A percentile compares a stretch with the other conserved stretches of the same genome.
Evolutionary conservation across 2,329 filamentous ascomycete species (phyloP).

Genomic region (Arthrobotrys pseudoclavata): DNA sequence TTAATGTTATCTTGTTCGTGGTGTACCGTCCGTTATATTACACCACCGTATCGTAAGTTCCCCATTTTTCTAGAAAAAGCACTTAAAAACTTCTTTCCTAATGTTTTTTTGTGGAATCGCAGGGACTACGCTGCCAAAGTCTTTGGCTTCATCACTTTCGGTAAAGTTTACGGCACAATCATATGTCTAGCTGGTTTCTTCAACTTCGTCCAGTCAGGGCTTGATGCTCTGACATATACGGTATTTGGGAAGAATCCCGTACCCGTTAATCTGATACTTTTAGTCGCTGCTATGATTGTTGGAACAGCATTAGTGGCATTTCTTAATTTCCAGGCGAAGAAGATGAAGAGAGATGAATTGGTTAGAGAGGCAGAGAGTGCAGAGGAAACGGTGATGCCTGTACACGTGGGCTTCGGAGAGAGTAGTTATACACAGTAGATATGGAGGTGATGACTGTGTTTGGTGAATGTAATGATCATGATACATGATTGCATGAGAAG

Average conservation of each 20-base stretch:
- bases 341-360: constrained; percentile 67
- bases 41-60: constrained; percentile 79
- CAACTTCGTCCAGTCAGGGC: constrained; percentile 84
- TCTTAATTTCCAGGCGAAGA: constrained; percentile 68
- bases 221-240: constrained; percentile 83
- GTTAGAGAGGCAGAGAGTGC: constrained; percentile 68
- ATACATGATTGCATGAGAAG: constrained; percentile 11
- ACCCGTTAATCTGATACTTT: constrained; percentile 80
- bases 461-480: constrained; percentile 15
- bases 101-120: constrained; percentile 36
- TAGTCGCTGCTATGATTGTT: constrained; percentile 74
- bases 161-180: constrained; percentile 91
- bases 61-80: constrained; percentile 11
- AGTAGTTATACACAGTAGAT: constrained; percentile 44
- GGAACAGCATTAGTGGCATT: constrained; percentile 77
- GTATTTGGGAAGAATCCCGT: constrained; percentile 79
- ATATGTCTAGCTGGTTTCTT: constrained; percentile 87
- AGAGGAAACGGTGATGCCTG: constrained; percentile 50
- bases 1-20: constrained; percentile 83
- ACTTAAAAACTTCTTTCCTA: constrained; percentile 45
- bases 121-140: constrained; percentile 89
- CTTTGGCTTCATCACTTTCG: constrained; percentile 91
- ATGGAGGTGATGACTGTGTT: not conserved
- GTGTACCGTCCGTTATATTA: constrained; percentile 91
- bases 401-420: constrained; percentile 17